Evolutionary conservation across 164 flowering plant genomes (phyloP), one percentile per base, ranked within the genome.

Genomic region (Cinnamomum chago): DNA sequence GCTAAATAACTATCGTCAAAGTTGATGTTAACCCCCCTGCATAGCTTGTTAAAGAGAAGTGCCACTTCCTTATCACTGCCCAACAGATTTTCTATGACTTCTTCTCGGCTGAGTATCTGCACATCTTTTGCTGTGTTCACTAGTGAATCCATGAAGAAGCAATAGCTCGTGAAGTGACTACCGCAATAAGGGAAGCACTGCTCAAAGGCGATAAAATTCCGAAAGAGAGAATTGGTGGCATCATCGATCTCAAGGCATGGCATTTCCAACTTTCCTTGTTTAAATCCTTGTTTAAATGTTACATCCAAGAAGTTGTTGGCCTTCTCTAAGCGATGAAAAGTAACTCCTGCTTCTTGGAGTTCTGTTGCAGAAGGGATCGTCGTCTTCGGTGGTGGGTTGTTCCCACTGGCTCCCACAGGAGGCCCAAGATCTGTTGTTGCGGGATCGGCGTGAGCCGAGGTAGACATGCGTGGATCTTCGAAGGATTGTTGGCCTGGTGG

Each of bases 191-290:
- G 22, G 68, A 76, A 50, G 17, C 78, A 78, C 20, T 83, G 80
- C 52, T 83, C 82, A 17, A 74, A 76, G 18, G 79, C 81, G 52
- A 76, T 78, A 10, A 79, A 77, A 27, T 83, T 83, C 12, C 70
- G 76, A 35, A 83, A 76, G 50, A 83, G 58, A 2, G 85, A 24
- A 27, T 79, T 77, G 12, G 78, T 71, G 3, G 67, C 68, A 51
- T 78, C 81, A 12, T 76, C 71, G 51, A 82, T 75, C 12, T 65
- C 23, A 33, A 82, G 2, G 1, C 50, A 65, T 2, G 85, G 85
- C 3, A 82, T 80, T 62, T 27, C 27, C 64, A 80, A 72, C 27
- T 11, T 28, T 28, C 30, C 30, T 28, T 28, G 30, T 28, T 25
- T 25, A 25, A 25, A 24, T 24, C 81, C 82, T 0, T 74, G 67